Evolutionary conservation across 164 flowering plant species (phyloP).

Genomic region (Magnolia officinalis): DNA sequence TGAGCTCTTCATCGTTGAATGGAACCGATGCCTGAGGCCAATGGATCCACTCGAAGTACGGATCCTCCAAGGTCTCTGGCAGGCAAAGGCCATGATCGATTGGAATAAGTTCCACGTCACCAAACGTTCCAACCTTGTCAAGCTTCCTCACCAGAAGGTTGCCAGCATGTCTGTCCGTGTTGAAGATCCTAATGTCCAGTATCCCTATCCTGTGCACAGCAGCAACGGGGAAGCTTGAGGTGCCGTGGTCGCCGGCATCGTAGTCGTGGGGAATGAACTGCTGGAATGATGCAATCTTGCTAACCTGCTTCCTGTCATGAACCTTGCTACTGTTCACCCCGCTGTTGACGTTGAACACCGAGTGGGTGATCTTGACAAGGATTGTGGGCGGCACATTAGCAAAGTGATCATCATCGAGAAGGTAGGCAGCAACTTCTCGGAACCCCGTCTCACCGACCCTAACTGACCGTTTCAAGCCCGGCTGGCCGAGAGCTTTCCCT

Average conservation of each 20-base stretch:
- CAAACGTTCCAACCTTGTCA: slow-evolving; percentile 47
- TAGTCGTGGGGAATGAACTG: slow-evolving; percentile 19
- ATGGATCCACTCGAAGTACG: slow-evolving; percentile 74
- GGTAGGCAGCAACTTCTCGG: slow-evolving; percentile 70
- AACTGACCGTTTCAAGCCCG: slow-evolving; percentile 59
- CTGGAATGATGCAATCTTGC: slow-evolving; percentile 19
- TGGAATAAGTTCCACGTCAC: slow-evolving; percentile 58
- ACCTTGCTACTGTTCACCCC: slow-evolving; percentile 29
- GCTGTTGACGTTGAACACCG: slow-evolving; percentile 26
- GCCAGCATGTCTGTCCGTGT: slow-evolving; percentile 58
- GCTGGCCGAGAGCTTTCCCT: slow-evolving; percentile 66
- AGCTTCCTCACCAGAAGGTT: slow-evolving; percentile 57
- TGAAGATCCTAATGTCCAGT: slow-evolving; percentile 9
- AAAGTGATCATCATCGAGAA: slow-evolving; percentile 56
- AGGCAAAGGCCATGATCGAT: slow-evolving; percentile 74
- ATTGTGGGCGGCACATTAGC: slow-evolving; percentile 64
- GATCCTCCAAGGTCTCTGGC: slow-evolving; percentile 69
- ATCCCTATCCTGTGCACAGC: slow-evolving; percentile 20
- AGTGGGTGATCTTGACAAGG: slow-evolving; percentile 55
- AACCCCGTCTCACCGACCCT: slow-evolving; percentile 77
- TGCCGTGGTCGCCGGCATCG: slow-evolving; percentile 15
- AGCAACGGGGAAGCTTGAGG: slow-evolving; percentile 14
- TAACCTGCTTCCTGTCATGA: slow-evolving; percentile 3
- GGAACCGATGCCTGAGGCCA: slow-evolving; percentile 80
- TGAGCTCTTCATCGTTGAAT: slow-evolving; percentile 63